Evolutionary conservation across 139 green algal species (phyloP).

Genomic region (Chlorella ohadii): DNA sequence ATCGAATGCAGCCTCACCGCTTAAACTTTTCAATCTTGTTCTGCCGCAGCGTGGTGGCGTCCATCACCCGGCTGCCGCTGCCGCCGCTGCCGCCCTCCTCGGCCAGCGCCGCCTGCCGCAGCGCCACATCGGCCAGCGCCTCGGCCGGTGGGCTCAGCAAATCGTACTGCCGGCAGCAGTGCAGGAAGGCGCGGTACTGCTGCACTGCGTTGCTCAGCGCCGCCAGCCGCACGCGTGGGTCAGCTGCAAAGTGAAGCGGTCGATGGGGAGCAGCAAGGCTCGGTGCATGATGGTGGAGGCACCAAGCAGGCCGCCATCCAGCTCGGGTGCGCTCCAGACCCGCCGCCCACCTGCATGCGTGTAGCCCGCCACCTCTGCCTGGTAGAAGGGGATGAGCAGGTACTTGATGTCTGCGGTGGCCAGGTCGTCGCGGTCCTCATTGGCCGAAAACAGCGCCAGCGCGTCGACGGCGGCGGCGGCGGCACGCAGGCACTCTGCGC

Average conservation of each 20-base stretch:
- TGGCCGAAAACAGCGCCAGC: slow-evolving; percentile 74
- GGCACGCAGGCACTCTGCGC: neutral
- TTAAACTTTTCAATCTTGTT: slow-evolving; percentile 76
- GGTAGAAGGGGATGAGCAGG: slow-evolving; percentile 62
- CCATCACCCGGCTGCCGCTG: neutral
- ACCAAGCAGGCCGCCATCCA: too few species aligned
- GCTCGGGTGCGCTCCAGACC: too few species aligned
- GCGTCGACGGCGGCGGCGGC: slow-evolving; percentile 28
- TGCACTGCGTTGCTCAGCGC: neutral
- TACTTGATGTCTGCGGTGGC: slow-evolving; percentile 70
- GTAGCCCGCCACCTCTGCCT: slow-evolving; percentile 36
- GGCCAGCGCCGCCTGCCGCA: neutral
- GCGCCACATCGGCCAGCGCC: neutral
- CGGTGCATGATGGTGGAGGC: too few species aligned
- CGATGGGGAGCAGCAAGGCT: too few species aligned
- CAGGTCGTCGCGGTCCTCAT: slow-evolving; percentile 81
- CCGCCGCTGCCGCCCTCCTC: neutral
- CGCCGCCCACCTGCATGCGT: slow-evolving; percentile 25
- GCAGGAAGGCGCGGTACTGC: slow-evolving; percentile 43
- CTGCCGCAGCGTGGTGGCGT: slow-evolving; percentile 41
- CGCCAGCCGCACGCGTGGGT: neutral
- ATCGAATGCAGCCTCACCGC: neutral
- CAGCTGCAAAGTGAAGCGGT: neutral
- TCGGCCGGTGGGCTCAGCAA: slow-evolving; percentile 40
- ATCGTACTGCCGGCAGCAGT: slow-evolving; percentile 44